These are phyloP conservation scores for Candida fluviatilis DNA, from an alignment of 805 yeast species.

Conservation along the genomic window DNA sequence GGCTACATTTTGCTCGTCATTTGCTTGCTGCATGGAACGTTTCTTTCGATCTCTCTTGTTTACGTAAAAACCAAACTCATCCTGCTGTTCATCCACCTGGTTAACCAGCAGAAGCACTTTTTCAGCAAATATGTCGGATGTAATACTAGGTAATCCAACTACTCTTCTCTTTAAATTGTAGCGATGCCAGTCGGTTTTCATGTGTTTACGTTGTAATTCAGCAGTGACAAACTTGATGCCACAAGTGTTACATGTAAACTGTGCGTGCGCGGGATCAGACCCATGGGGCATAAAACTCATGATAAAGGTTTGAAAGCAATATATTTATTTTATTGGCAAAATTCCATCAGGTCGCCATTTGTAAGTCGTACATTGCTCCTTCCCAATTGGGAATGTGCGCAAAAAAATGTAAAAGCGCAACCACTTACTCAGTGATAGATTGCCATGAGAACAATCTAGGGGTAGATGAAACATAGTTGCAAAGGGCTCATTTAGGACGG, in stretches of 20 bases:
- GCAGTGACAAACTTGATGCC: constrained; percentile 35
- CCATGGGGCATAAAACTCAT: constrained; percentile 19
- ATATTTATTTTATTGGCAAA: too few relatives aligned
- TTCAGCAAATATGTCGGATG: constrained; percentile 65
- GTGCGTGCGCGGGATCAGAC: constrained; percentile 19
- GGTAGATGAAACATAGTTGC: too few relatives aligned
- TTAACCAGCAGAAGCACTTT: constrained; percentile 44
- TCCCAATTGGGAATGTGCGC: too few relatives aligned
- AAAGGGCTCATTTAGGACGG: too few relatives aligned
- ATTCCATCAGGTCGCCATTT: too few relatives aligned
- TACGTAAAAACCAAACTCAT: constrained; percentile 52
- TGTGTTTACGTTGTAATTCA: constrained; percentile 37
- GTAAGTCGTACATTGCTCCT: too few relatives aligned
- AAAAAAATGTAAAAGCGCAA: too few relatives aligned
- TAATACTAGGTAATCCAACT: constrained; percentile 63
- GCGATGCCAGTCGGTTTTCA: constrained; percentile 45
- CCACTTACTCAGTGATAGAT: too few relatives aligned
- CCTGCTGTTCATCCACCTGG: constrained; percentile 32
- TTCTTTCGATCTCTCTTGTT: constrained; percentile 18
- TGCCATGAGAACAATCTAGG: too few relatives aligned
- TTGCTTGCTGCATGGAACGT: constrained; percentile 5
- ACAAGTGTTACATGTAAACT: constrained; percentile 39
- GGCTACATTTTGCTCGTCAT: neutral
- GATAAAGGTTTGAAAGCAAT: neutral
- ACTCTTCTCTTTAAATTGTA: constrained; percentile 42